Base-by-base conservation (phyloP, 2,329 filamentous ascomycete genomes). In the Fusarium sp. region DNA sequence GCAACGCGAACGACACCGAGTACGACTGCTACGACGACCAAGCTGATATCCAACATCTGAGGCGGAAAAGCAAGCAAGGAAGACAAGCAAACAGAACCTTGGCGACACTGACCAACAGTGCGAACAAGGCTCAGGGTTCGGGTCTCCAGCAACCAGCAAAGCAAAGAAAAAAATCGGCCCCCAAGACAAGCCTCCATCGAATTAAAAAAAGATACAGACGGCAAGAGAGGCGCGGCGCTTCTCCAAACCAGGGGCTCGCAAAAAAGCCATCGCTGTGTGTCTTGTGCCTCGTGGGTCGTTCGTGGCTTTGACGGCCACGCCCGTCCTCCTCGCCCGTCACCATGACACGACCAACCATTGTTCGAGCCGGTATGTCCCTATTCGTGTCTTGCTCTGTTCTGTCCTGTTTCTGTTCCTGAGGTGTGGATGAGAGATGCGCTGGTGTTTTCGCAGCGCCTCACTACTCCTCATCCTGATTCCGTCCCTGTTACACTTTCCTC, bases 331-430 rank as follows among this genome's bases (percentile, higher is more conserved):
- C 59, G 47, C 35, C 67, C 25, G 59, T 56, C 84, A 87, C 78
- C 79, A 91, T 91, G 89, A 89, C 88, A 79, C 88, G 88, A 83
- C 88, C 88, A 79, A 85, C 86, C 77, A 89, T 91, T 77, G 85
- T 91, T 83, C 88, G 89, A 80, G 89, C 89, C 80, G 89, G 89
- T 91, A 88, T 78, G 88, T 89, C 63, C 25, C 50, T 47, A 27
- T 64, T 52, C 66, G 50, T 61, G 47, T 45, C 50, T 69, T 31
- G 16, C 47, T 57, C 61, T 68, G 58, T 52, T 59, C 65, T 68
- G 58, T 61, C 35, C 33, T 35, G 33, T 13, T 14, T 54, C 31
- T 68, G 35, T 20, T 47, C 54, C 70, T 73, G 42, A 40, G 61
- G 62, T 52, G 52, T 65, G 40, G 69, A 65, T 38, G 16, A 50